A percentile compares a stretch with the other conserved stretches of the same genome.
Evolutionary conservation across 208 protist species (phyloP).

Genomic region (Naegleria fowleri): DNA sequence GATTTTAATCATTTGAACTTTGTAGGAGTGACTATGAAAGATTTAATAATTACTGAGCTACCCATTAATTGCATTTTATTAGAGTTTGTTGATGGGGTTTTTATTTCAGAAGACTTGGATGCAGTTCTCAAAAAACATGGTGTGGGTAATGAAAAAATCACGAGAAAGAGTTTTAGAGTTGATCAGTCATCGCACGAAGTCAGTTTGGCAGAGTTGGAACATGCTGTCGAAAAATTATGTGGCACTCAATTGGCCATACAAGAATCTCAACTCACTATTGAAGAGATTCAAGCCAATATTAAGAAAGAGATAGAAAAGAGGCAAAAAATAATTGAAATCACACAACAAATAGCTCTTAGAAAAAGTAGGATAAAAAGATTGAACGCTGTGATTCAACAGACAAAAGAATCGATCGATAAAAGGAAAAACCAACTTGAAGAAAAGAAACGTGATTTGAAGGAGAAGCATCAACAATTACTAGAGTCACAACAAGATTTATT

Average conservation of each 20-base stretch:
- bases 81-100: neutral
- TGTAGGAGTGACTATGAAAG: neutral
- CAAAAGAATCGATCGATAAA: neutral
- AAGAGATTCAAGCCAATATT: neutral
- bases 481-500: slow-evolving; percentile 1
- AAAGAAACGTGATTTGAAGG: neutral
- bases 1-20: neutral
- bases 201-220: neutral
- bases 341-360: neutral
- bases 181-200: neutral
- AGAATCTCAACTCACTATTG: neutral
- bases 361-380: neutral
- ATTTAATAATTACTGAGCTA: neutral
- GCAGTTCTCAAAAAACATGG: neutral
- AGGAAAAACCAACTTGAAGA: neutral
- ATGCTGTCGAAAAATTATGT: neutral
- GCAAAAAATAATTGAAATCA: neutral
- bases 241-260: neutral
- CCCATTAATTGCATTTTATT: neutral
- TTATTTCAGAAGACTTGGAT: neutral
- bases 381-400: neutral
- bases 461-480: neutral
- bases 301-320: neutral
- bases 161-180: neutral
- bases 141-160: neutral